These are phyloP conservation scores for Farysia itapuensis DNA, from an alignment of 1,284 basidiomycete genomes.

Conservation along the genomic window DNA sequence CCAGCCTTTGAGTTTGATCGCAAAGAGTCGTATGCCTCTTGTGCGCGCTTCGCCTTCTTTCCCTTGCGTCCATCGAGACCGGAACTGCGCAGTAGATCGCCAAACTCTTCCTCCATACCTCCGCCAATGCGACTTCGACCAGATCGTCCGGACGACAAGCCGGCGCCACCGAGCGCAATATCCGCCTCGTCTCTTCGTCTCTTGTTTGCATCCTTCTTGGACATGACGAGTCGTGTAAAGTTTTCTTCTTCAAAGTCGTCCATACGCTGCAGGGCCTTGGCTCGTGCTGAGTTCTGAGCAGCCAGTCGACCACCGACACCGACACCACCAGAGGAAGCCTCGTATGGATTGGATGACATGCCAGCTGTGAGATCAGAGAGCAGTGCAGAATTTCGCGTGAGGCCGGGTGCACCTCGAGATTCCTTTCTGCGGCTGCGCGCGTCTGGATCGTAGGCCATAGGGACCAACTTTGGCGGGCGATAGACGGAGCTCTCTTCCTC, in stretches of 20 bases:
- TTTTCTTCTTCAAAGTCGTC: conserved; percentile 94
- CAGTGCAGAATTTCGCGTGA: conserved; percentile 48
- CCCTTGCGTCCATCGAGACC: conserved; percentile 31
- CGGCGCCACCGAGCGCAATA: conserved; percentile 74
- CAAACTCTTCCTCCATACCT: conserved; percentile 58
- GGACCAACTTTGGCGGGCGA: conserved; percentile 86
- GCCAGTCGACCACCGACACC: conserved; percentile 42
- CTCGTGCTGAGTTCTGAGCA: conserved; percentile 64
- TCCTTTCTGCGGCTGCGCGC: conserved; percentile 63
- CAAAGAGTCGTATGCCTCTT: conserved; percentile 26
- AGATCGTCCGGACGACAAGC: conserved; percentile 40
- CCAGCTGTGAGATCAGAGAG: conserved; percentile 51
- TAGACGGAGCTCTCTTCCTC: conserved; percentile 66
- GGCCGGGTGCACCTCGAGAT: conserved; percentile 50
- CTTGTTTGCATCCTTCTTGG: conserved; percentile 80
- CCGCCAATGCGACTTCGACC: conserved; percentile 49
- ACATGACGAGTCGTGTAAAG: conserved; percentile 86
- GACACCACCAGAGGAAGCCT: conserved; percentile 49
- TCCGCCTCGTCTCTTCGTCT: conserved; percentile 86
- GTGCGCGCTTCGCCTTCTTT: conserved; percentile 38
- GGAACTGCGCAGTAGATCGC: conserved; percentile 49
- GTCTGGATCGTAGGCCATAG: conserved; percentile 80
- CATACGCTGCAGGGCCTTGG: conserved; percentile 77
- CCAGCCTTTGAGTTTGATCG: conserved; percentile 21
- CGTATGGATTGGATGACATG: conserved; percentile 56